Evolutionary conservation across 75 land plant genomes (phyloP).

Genomic region (Picea glauca): DNA sequence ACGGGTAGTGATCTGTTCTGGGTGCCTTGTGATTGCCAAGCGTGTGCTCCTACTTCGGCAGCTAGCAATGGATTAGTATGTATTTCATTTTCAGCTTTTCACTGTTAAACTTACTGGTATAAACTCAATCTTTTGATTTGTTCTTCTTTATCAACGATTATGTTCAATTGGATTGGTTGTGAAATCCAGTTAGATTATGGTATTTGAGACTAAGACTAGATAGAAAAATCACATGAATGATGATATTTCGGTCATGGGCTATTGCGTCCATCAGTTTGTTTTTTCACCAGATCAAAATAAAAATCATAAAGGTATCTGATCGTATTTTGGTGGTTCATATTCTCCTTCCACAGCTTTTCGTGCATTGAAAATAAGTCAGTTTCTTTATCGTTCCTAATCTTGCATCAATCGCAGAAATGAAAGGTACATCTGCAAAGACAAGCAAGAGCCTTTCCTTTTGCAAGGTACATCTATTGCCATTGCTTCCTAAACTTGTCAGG

Average conservation of each 20-base stretch:
- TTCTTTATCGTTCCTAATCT: too few species aligned
- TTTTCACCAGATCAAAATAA: too few species aligned
- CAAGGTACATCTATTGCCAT: too few species aligned
- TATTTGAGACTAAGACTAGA: background rate
- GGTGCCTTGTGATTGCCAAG: constrained; percentile 82
- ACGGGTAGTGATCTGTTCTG: constrained; percentile 89
- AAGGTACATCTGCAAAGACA: too few species aligned
- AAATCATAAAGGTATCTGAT: too few species aligned
- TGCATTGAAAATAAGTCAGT: too few species aligned
- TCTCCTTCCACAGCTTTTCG: too few species aligned
- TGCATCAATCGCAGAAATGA: too few species aligned
- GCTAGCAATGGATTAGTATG: constrained; percentile 26
- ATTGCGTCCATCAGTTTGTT: background rate
- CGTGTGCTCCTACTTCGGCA: constrained; percentile 42
- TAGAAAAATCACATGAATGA: constrained; percentile 1
- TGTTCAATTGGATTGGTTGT: background rate
- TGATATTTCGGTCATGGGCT: background rate
- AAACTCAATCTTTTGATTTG: background rate
- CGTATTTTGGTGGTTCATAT: too few species aligned
- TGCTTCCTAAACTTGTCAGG: too few species aligned
- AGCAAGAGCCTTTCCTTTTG: too few species aligned
- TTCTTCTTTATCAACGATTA: background rate
- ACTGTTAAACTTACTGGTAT: background rate
- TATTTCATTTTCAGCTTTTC: background rate
- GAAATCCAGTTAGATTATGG: background rate